Evolutionary conservation across 441 rosid genomes (phyloP).

Genomic region (California macrophylla): DNA sequence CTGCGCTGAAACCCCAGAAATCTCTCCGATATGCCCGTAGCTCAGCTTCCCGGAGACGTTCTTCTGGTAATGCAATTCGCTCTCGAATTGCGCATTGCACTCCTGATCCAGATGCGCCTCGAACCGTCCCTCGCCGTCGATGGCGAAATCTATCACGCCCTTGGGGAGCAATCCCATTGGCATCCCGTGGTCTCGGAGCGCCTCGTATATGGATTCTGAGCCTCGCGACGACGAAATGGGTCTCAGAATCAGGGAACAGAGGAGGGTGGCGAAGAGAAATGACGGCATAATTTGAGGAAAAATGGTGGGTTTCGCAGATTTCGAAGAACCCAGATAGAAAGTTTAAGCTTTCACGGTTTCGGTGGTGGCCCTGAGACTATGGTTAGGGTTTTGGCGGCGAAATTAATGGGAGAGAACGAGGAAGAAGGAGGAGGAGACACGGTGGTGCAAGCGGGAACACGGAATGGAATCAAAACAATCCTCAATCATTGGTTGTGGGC

Average conservation of each 20-base stretch:
- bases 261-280: not conserved
- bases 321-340: not conserved
- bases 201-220: not conserved
- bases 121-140: slow-evolving; percentile 51
- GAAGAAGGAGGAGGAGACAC: slow-evolving; percentile 17
- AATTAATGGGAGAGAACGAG: not conserved
- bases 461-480: slow-evolving; percentile 35
- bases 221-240: not conserved
- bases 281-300: not conserved
- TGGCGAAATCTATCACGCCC: slow-evolving; percentile 43
- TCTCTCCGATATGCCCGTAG: slow-evolving; percentile 40
- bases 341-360: not conserved
- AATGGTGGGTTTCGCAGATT: not conserved
- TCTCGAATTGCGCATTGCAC: slow-evolving; percentile 83
- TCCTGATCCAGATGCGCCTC: slow-evolving; percentile 55
- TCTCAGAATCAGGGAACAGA: not conserved
- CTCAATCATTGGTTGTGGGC: slow-evolving; percentile 47
- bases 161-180: slow-evolving; percentile 84
- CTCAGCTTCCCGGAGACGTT: slow-evolving; percentile 59
- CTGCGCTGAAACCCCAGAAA: slow-evolving; percentile 64
- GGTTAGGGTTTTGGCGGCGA: slow-evolving; percentile 39
- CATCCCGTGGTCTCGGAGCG: slow-evolving; percentile 34
- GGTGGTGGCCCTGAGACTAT: slow-evolving; percentile 1
- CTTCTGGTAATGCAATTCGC: slow-evolving; percentile 60
- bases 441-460: slow-evolving; percentile 57